These are phyloP conservation scores for Mycena filopes DNA, from an alignment of 768 basidiomycete species.

Conservation along the genomic window DNA sequence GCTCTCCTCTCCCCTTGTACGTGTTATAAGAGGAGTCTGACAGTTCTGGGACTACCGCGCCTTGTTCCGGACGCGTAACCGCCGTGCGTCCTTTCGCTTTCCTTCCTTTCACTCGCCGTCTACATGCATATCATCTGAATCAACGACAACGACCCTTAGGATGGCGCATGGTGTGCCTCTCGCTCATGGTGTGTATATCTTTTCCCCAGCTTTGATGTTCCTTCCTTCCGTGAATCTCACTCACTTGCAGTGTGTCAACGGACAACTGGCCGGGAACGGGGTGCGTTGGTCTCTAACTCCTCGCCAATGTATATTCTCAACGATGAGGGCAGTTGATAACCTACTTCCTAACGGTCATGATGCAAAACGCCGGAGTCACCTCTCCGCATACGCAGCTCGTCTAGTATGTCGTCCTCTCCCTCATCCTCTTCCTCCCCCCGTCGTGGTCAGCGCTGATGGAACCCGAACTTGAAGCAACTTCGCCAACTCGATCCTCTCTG, in stretches of 20 bases:
- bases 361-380: slow-evolving; percentile 39
- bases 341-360: slow-evolving; percentile 38
- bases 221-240: not conserved
- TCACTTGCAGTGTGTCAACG: slow-evolving; percentile 33
- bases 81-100: slow-evolving; percentile 11
- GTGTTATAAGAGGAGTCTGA: no score
- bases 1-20: no score
- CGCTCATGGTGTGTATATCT: slow-evolving; percentile 36
- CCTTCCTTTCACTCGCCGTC: no score
- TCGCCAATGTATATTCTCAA: no score
- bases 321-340: slow-evolving; percentile 40
- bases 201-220: no score
- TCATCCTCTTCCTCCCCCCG: not conserved
- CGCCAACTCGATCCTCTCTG: slow-evolving; percentile 40
- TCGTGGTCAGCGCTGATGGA: no score
- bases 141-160: no score
- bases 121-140: no score
- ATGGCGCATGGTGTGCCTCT: slow-evolving; percentile 40
- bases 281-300: slow-evolving; percentile 9
- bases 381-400: slow-evolving; percentile 36
- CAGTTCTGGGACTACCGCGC: slow-evolving; percentile 40
- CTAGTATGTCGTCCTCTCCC: slow-evolving; percentile 27
- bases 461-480: no score
- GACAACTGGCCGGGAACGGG: slow-evolving; percentile 41
- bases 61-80: slow-evolving; percentile 34